Evolutionary conservation across 2,329 filamentous ascomycete species (phyloP), one percentile per base, ranked within the genome.

Genomic region (Aschersonia sp.): DNA sequence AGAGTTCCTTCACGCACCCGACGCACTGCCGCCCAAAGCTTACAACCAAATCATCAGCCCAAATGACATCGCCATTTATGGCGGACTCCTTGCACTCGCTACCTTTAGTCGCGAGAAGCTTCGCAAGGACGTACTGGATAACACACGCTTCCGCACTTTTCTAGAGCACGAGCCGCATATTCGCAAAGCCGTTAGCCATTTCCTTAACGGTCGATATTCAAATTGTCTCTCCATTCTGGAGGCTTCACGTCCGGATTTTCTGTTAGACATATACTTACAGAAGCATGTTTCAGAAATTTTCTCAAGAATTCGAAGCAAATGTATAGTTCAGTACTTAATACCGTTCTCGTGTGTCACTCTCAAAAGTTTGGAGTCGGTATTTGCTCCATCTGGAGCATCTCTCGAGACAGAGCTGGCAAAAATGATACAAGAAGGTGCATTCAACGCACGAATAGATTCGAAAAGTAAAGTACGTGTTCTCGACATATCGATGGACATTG

Each of bases 141-240:
- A 88, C 59, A 70, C 71, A 35, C 71, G 74, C 9, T 98, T 98
- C 69, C 84, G 92, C 47, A 80, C 77, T 44, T 95, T 92, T 60
- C 76, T 98, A 10, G 92, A 97, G 62, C 75, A 94, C 1, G 92
- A 97, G 65, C 89, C 91, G 3, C 91, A 97, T 58, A 85, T 98
- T 52, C 85, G 92, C 53, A 89, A 89, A 50, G 91, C 92, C 9
- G 85, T 98, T 56, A 79, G 78, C 5, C 82, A 87, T 61, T 98
- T 96, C 67, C 87, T 91, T 56, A 88, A 85, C 55, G 88, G 87
- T 51, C 86, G 94, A 57, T 98, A 96, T 65, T 84, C 85, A 7
- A 77, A 78, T 43, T 97, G 91, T 62, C 72, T 98, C 43, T 75
- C 80, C 44, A 87, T 91, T 38, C 75, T 98, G 0, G 85, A 92